phyloP scores from a whole-genome alignment of 2,329 filamentous ascomycete species.

The Elsinoe perseae region DNA sequence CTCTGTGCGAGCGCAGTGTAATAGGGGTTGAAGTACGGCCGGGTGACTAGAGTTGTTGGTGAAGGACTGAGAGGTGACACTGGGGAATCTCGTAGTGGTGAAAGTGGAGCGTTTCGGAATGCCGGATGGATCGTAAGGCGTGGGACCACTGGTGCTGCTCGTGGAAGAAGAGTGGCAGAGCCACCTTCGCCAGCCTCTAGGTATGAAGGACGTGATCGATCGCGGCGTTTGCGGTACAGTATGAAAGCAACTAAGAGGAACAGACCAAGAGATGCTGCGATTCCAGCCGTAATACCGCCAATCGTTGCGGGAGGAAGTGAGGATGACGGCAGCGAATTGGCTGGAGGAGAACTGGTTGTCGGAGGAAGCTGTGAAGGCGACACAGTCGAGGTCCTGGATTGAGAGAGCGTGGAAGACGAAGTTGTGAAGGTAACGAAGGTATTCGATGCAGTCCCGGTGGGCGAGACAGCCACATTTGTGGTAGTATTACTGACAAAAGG shows the following conservation, averaged over 20 bases:
- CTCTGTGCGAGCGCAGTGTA: not conserved
- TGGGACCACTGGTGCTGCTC: not conserved
- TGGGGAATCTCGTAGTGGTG: not conserved
- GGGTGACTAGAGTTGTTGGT: not conserved
- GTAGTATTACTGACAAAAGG: not conserved
- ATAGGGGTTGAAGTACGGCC: constrained; percentile 2
- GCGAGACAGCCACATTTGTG: not conserved
- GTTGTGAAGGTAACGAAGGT: not conserved
- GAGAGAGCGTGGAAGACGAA: constrained; percentile 29
- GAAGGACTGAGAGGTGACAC: not conserved
- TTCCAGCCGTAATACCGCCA: constrained; percentile 9
- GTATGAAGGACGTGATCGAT: not conserved
- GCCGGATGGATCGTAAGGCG: not conserved
- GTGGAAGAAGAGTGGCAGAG: not conserved
- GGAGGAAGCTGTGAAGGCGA: not conserved
- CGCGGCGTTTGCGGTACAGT: not conserved
- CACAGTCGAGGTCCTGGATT: not conserved
- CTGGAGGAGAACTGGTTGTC: not conserved
- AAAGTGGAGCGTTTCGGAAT: not conserved
- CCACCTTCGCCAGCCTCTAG: not conserved
- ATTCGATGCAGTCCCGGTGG: not conserved
- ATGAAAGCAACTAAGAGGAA: not conserved
- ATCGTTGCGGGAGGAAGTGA: constrained; percentile 2
- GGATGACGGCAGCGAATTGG: not conserved
- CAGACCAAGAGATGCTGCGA: not conserved